phyloP scores from a whole-genome alignment of 2,329 filamentous ascomycete species.

The Neocatenulostroma microsporum region DNA sequence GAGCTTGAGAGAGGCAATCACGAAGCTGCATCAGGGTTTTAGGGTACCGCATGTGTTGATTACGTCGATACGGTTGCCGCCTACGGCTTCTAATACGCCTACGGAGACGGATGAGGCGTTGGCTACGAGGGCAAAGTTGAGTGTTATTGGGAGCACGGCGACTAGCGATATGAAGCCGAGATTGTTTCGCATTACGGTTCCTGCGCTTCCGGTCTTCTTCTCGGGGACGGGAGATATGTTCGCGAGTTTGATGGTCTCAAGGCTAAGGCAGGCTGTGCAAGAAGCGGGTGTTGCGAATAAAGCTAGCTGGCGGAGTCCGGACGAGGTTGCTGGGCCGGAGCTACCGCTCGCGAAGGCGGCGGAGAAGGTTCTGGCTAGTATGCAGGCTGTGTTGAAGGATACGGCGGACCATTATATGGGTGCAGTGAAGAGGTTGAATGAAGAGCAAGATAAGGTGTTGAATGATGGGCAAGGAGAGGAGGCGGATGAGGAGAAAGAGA shows the following conservation, averaged over 20 bases:
- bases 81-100: slow-evolving; percentile 42
- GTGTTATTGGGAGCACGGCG: slow-evolving; percentile 70
- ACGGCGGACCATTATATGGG: slow-evolving; percentile 59
- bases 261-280: slow-evolving; percentile 73
- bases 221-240: slow-evolving; percentile 98
- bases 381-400: slow-evolving; percentile 73
- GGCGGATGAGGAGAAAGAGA: slow-evolving; percentile 40
- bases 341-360: slow-evolving; percentile 76
- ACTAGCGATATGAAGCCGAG: slow-evolving; percentile 58
- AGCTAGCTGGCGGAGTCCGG: slow-evolving; percentile 67
- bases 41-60: slow-evolving; percentile 82
- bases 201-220: slow-evolving; percentile 86
- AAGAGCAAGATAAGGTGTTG: slow-evolving; percentile 39
- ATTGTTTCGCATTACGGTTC: slow-evolving; percentile 82
- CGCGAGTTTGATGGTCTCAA: slow-evolving; percentile 77
- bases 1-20: slow-evolving; percentile 66
- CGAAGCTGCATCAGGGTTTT: slow-evolving; percentile 64
- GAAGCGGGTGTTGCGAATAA: slow-evolving; percentile 45
- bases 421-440: slow-evolving; percentile 45
- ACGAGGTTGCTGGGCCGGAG: slow-evolving; percentile 59
- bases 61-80: slow-evolving; percentile 70
- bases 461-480: slow-evolving; percentile 36
- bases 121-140: slow-evolving; percentile 18
- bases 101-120: slow-evolving; percentile 16
- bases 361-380: slow-evolving; percentile 82